Evolutionary conservation across 2,329 filamentous ascomycete species (phyloP), one percentile per base, ranked within the genome.

Genomic region (Ophiostoma angusticollis): DNA sequence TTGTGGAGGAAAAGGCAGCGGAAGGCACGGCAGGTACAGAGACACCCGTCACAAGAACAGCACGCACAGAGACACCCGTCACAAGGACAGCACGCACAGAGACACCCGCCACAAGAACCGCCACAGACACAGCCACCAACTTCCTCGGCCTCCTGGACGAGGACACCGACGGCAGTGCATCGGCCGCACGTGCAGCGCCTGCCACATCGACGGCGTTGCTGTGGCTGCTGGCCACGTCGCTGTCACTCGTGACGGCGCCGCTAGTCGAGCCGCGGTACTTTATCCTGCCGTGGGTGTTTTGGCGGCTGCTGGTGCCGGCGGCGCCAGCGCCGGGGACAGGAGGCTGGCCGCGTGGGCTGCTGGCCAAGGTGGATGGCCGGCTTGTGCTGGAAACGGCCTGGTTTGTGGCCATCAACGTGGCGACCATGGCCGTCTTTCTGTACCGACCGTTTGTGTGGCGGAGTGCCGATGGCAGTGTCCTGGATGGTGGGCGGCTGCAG

Each of bases 191-290:
- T 1, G 44, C 56, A 1, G 49, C 59, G 1, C 58, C 63, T 0
- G 51, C 59, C 2, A 66, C 67, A 0, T 75, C 72, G 0, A 74
- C 68, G 2, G 62, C 61, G 1, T 55, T 78, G 21, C 59, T 79
- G 18, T 68, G 74, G 46, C 57, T 94, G 7, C 60, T 77, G 5
- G 72, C 87, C 0, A 86, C 86, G 0, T 54, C 79, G 0, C 65
- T 94, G 4, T 89, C 84, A 1, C 71, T 98, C 11, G 63, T 94
- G 39, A 91, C 85, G 1, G 87, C 91, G 0, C 87, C 91, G 0
- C 70, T 98, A 1, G 89, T 98, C 9, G 91, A 98, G 57, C 91
- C 91, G 12, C 74, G 91, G 12, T 98, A 98, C 59, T 94, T 94
- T 58, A 93, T 98, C 54, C 68, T 95, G 11, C 87, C 89, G 0